Evolutionary conservation across 1,139 yeast species (phyloP), one percentile per base, ranked within the genome.

Genomic region (Torulaspora globosa): DNA sequence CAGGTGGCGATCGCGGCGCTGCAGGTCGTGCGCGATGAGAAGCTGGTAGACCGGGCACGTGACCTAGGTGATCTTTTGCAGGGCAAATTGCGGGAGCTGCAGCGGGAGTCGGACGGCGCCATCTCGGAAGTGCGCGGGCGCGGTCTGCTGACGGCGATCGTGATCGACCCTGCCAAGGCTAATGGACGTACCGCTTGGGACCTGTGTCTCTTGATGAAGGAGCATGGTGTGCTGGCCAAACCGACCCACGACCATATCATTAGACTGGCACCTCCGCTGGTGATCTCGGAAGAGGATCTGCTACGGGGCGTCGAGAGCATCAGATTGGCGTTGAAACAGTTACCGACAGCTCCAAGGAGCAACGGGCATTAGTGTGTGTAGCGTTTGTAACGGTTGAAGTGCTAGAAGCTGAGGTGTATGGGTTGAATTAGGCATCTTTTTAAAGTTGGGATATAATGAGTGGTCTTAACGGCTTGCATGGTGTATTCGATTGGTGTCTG

Each of bases 121-220:
- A 86, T 90, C 51, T 76, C 88, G 42, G 96, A 87, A 69, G 95
- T 90, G 48, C 82, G 98, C 71, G 98, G 98, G 50, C 78, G 78
- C 65, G 98, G 98, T 53, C 76, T 90, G 62, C 74, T 92, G 55
- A 78, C 86, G 56, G 97, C 97, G 41, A 83, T 92, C 66, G 97
- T 90, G 49, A 86, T 90, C 64, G 97, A 90, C 69, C 81, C 85
- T 46, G 55, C 80, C 40, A 84, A 84, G 70, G 80, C 96, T 50
- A 83, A 84, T 63, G 96, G 96, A 52, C 81, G 92, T 69, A 76
- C 94, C 33, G 97, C 97, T 2, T 92, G 97, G 97, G 97, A 90
- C 66, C 76, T 90, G 60, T 90, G 98, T 71, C 67, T 90, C 60
- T 71, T 87, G 59, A 84, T 92, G 94, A 89, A 86, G 70, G 80